phyloP scores from a whole-genome alignment of 257 asterid species.

The Anisodus acutangulus region DNA sequence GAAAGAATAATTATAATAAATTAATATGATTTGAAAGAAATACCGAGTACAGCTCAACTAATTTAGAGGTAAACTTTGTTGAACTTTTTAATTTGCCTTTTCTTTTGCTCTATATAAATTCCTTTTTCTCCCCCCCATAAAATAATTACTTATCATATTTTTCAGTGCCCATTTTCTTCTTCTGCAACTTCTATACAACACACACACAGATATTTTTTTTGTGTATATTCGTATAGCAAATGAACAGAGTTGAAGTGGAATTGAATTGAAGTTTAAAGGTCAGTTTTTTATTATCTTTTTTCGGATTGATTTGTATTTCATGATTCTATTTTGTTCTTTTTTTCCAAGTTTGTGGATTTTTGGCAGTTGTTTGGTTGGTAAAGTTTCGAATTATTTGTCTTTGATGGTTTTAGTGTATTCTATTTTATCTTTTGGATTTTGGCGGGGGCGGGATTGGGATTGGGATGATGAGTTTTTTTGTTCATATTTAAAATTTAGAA shows the following conservation, averaged over 20 bases:
- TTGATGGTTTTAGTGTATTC: neutral
- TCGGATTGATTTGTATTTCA: neutral
- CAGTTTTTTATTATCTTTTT: neutral
- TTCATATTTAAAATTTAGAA: neutral
- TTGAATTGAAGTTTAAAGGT: slow-evolving; percentile 14
- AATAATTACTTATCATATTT: neutral
- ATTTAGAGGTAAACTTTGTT: too few relatives aligned
- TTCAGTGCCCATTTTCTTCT: neutral
- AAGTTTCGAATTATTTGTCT: slow-evolving; percentile 34
- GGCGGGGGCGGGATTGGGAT: slow-evolving; percentile 9
- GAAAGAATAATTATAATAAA: too few relatives aligned
- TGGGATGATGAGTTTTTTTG: neutral
- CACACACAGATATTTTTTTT: neutral
- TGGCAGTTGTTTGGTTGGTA: slow-evolving; percentile 24
- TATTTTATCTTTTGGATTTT: neutral
- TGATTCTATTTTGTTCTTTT: slow-evolving; percentile 11
- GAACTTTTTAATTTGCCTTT: neutral
- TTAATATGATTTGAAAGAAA: too few relatives aligned
- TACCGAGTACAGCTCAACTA: too few relatives aligned
- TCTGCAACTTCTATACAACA: neutral
- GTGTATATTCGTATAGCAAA: neutral
- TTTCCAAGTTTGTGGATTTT: slow-evolving; percentile 9
- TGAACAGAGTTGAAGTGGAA: slow-evolving; percentile 15
- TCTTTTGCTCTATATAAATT: neutral
- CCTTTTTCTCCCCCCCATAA: neutral